Conservation (phyloP, 495 filamentous ascomycete genomes). For the Entonaema liquescens region DNA sequence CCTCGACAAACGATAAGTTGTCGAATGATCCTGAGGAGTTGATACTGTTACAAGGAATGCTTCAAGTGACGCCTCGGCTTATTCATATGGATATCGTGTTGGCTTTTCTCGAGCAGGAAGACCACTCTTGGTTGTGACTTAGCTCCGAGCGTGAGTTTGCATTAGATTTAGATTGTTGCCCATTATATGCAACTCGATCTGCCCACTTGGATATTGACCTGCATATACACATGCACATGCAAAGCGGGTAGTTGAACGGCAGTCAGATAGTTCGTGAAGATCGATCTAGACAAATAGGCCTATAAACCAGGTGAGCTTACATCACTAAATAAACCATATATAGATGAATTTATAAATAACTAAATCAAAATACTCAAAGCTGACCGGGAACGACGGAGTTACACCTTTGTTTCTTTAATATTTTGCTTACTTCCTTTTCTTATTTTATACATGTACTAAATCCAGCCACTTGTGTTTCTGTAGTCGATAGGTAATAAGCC, state of each 20-base stretch:
- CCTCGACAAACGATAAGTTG: slow-evolving; percentile 37
- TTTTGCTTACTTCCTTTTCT: neutral
- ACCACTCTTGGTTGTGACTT: neutral
- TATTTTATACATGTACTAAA: neutral
- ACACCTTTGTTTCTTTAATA: neutral
- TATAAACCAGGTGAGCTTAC: slow-evolving; percentile 11
- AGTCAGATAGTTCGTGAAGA: slow-evolving; percentile 25
- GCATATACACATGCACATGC: slow-evolving; percentile 35
- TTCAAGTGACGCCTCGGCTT: slow-evolving; percentile 53
- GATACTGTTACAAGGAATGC: slow-evolving; percentile 56
- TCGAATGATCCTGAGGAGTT: slow-evolving; percentile 48
- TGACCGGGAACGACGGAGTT: neutral
- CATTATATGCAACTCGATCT: slow-evolving; percentile 27
- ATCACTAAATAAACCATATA: neutral
- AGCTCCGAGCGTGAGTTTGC: neutral
- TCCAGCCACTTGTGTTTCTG: neutral
- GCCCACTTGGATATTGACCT: slow-evolving; percentile 16
- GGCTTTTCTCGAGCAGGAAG: slow-evolving; percentile 1
- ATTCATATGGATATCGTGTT: neutral
- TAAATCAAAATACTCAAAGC: neutral
- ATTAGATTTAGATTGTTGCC: neutral
- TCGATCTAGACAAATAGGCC: slow-evolving; percentile 24
- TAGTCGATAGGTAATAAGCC: neutral
- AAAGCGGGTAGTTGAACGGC: slow-evolving; percentile 31
- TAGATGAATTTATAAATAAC: neutral